Base-by-base conservation (phyloP, 83 land plant genomes). In the Thuja plicata region DNA sequence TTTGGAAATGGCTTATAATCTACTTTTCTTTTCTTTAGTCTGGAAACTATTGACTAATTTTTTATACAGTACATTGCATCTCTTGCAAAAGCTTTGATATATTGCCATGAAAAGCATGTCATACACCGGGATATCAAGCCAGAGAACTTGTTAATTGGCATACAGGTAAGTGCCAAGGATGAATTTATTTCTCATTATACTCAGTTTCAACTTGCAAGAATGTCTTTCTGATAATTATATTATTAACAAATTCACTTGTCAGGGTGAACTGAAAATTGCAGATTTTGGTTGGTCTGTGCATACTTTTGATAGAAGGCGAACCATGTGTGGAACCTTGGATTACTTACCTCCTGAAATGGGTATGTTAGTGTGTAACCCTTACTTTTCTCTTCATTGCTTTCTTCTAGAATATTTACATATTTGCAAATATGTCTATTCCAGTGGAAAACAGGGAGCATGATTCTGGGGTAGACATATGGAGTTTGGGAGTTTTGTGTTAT, bases 261-360 rank as follows among this genome's bases (percentile, higher is more conserved):
- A 97, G 99, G 99, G 99, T 41, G 99, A 97, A 60, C 91, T 98
- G 1, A 98, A 98, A 88, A 98, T 98, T 60, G 99, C 99, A 19
- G 99, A 98, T 88, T 98, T 98, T 91, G 99, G 99, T 17, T 98
- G 99, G 99, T 97, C 99, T 5, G 99, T 97, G 48, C 99, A 98
- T 88, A 96, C 99, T 37, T 96, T 96, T 82, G 94, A 98, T 89
- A 91, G 97, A 37, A 92, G 99, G 90, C 81, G 93, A 87, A 98
- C 99, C 17, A 95, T 98, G 98, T 98, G 99, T 92, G 99, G 99
- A n/a, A 98, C 99, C 35, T 92, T 98, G 27, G 99, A 98, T 85
- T 98, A 98, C 66, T 95, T 98, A 19, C 99, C 99, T 32, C 99
- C 99, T 52, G 99, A 98, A 92, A 98, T 98, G 99, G 99, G 99